Evolutionary conservation across 2,329 filamentous ascomycete genomes (phyloP), one percentile per base, ranked within the genome.

Genomic region (Fusarium sacchari): DNA sequence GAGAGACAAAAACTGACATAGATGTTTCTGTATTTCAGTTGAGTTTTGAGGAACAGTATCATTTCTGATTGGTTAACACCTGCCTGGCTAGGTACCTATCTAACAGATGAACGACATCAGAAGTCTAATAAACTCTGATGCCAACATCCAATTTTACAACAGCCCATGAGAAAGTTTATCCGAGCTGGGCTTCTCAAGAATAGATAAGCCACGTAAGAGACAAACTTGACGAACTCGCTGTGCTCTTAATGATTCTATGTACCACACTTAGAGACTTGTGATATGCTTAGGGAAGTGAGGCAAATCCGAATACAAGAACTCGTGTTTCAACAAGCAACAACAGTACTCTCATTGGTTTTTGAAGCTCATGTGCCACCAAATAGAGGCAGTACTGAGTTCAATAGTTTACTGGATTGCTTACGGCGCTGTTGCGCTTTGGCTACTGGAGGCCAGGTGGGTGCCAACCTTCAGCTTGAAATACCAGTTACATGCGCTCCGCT

Each of bases 271-370:
- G 7, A 37, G 24, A 28, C 24, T 17, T 37, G 4, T 28, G 14
- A 17, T 28, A 28, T 53, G 34, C 50, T 28, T 1, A 3, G 18
- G 5, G 26, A 11, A 18, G 13, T 47, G 26, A 12, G 44, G 13
- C 26, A 47, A 3, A 3, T 4, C 2, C 18, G 18, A 39, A 39
- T 3, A 15, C 32, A 17, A 53, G 18, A 5, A 1, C 18, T 0
- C 26, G 6, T 37, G 14, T 9, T 37, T 53, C 49, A 53, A 5
- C 17, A 0, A 28, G 24, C 32, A 1, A 26, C 3, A 22, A 6
- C 9, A 22, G 18, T 0, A 37, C 13, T 26, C 7, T 1, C 7
- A 53, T 53, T 37, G 49, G 49, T 7, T 5, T 26, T 1, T 7
- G 0, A 17, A 37, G 32, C 50, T 28, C 24, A 28, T 1, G 1